phyloP scores from a whole-genome alignment of 805 yeast species.

The Kuraishia ogatae region DNA sequence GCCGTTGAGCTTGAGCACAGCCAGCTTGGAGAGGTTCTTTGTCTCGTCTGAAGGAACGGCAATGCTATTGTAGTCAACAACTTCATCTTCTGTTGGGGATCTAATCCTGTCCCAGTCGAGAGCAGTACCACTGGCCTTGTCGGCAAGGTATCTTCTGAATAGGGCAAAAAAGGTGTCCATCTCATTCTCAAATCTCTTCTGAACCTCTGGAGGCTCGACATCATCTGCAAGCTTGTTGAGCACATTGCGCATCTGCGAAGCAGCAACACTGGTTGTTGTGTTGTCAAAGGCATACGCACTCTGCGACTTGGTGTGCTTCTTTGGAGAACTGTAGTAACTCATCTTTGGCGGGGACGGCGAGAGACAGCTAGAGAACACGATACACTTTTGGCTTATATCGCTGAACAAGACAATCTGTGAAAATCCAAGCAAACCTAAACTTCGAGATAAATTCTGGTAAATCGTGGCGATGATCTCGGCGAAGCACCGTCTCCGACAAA shows the following conservation, averaged over 20 bases:
- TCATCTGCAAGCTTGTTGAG: constrained; percentile 83
- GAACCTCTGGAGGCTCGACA: constrained; percentile 42
- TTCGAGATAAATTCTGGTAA: neutral
- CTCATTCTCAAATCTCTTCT: constrained; percentile 68
- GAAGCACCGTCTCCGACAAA: neutral
- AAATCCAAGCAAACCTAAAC: neutral
- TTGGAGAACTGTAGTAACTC: constrained; percentile 17
- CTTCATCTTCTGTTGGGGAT: constrained; percentile 86
- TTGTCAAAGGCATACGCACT: constrained; percentile 87
- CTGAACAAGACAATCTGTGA: too few relatives aligned
- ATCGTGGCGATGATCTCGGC: neutral
- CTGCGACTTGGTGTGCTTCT: constrained; percentile 64
- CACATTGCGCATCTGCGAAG: constrained; percentile 96
- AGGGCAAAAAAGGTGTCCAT: constrained; percentile 92
- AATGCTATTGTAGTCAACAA: constrained; percentile 63
- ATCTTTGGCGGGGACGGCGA: neutral
- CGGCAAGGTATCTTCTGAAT: constrained; percentile 85
- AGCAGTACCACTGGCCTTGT: constrained; percentile 77
- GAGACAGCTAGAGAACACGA: neutral
- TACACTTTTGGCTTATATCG: neutral
- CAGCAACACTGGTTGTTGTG: constrained; percentile 91
- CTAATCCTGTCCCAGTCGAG: constrained; percentile 94
- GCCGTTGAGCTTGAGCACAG: constrained; percentile 94
- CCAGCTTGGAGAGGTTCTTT: constrained; percentile 67
- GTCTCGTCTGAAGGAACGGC: constrained; percentile 24